Evolutionary conservation across 163 green algal genomes (phyloP), one percentile per base, ranked within the genome.

Genomic region (Scenedesmus sp.): DNA sequence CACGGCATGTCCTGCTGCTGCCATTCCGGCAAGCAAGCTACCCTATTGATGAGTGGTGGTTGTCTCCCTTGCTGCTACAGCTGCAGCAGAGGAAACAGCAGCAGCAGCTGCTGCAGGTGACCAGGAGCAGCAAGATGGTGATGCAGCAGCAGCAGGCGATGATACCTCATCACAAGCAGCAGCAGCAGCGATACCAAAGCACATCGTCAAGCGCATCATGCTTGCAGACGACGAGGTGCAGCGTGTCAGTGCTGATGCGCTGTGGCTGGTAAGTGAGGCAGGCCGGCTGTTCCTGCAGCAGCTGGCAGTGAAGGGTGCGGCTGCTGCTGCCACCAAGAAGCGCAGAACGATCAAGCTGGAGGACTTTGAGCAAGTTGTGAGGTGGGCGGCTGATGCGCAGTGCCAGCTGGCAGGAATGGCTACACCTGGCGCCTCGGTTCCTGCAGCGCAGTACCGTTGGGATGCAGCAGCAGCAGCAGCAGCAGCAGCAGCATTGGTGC

Each of bases 121-220:
- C 46, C 61, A 82, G 30, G 53, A 89, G 81, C 35, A 53, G 18
- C 40, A 76, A 42, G 61, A 68, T 30, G 83, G 24, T 26, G 70
- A n/a, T 1, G 37, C 56, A 83, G 78, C 33, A 86, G 87, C 86
- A 86, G 56, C 88, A 59, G 83, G n/a, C 13, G 40, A 44, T 26
- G 49, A 42, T 49, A 30, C 24, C 81, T 3, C 83, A 9, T 46
- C 56, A 44, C n/a, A 46, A 43, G 83, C 83, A 81, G n/a, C 65
- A 72, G 42, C 80, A 13, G 43, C 81, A 35, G 49, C 61, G 4
- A 35, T 65, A 3, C 89, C 89, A 1, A 56, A 37, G 26, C 35
- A 72, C 56, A 30, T 90, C 12, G 83, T 92, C 20, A 92, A 92
- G 83, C 86, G 86, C 51, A 86, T 92, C 76, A 90, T 92, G 51